Conservation (phyloP, 1,284 basidiomycete species). For the Malassezia furfur region DNA sequence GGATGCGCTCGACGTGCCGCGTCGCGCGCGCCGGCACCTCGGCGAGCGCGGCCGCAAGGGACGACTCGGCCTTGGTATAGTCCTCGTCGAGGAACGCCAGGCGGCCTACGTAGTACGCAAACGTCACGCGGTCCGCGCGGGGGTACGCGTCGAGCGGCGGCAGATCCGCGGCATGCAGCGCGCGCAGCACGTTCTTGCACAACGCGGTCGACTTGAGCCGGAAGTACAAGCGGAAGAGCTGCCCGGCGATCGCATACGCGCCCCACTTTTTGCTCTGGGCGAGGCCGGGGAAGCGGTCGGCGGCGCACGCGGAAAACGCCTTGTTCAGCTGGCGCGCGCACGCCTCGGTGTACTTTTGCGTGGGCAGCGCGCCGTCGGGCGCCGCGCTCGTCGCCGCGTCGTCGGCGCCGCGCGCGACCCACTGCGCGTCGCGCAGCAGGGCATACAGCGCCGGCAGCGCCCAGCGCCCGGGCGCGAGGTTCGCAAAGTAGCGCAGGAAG, state of each 20-base stretch:
- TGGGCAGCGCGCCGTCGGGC: background rate
- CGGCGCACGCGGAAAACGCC: constrained; percentile 81
- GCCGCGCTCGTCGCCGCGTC: constrained; percentile 13
- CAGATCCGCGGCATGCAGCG: constrained; percentile 76
- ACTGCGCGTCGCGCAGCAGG: constrained; percentile 32
- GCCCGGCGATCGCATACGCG: constrained; percentile 82
- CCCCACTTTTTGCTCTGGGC: constrained; percentile 74
- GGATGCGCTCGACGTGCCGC: constrained; percentile 74
- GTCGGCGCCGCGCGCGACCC: constrained; percentile 33
- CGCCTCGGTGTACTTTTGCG: constrained; percentile 65
- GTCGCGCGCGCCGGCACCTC: constrained; percentile 62
- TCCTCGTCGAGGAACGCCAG: constrained; percentile 86
- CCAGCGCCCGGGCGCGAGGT: constrained; percentile 34
- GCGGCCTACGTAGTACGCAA: constrained; percentile 81
- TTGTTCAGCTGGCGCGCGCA: constrained; percentile 82
- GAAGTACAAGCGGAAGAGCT: constrained; percentile 90
- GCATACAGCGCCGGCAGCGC: constrained; percentile 30
- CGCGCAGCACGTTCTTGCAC: constrained; percentile 81
- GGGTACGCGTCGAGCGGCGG: constrained; percentile 69
- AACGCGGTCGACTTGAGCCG: constrained; percentile 82
- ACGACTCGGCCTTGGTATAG: constrained; percentile 64
- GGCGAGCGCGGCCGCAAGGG: constrained; percentile 70
- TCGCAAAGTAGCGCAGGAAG: constrained; percentile 30
- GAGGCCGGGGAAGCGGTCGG: constrained; percentile 62
- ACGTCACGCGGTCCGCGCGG: constrained; percentile 68